Conservation (phyloP, 441 rosid genomes). For the Omphalea diandra region DNA sequence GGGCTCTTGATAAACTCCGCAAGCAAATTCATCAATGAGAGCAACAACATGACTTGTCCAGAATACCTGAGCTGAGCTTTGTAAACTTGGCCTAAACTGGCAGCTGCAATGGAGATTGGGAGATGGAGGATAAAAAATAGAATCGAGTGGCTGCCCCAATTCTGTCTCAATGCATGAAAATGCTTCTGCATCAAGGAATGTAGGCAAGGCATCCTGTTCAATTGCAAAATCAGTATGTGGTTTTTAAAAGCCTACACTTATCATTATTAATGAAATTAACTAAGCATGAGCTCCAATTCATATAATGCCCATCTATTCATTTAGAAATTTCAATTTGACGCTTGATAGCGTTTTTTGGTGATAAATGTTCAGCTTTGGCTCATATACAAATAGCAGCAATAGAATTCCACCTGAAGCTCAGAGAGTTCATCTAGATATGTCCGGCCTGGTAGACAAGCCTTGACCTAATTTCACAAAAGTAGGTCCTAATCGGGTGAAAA, state of each 20-base stretch:
- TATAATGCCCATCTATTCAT: too few relatives aligned
- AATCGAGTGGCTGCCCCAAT: slow-evolving; percentile 65
- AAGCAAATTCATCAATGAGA: slow-evolving; percentile 80
- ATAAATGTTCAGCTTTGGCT: too few relatives aligned
- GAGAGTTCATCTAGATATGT: slow-evolving; percentile 86
- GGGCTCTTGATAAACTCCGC: slow-evolving; percentile 87
- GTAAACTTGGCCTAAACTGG: slow-evolving; percentile 96
- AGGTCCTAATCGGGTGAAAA: slow-evolving; percentile 84
- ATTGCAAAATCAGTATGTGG: background rate
- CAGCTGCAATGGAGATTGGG: slow-evolving; percentile 91
- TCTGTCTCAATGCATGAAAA: slow-evolving; percentile 91
- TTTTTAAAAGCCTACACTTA: background rate
- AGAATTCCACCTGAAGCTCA: slow-evolving; percentile 71
- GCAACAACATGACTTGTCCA: slow-evolving; percentile 70
- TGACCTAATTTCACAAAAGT: slow-evolving; percentile 95
- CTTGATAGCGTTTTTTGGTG: too few relatives aligned
- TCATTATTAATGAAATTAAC: too few relatives aligned
- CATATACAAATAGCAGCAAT: too few relatives aligned
- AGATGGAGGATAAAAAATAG: slow-evolving; percentile 65
- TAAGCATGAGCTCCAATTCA: too few relatives aligned
- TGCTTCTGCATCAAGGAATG: slow-evolving; percentile 90
- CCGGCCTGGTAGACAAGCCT: slow-evolving; percentile 94
- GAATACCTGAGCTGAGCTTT: slow-evolving; percentile 79
- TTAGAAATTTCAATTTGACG: too few relatives aligned
- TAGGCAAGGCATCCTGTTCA: slow-evolving; percentile 82